phyloP scores from a whole-genome alignment of 306 rosid genomes.

The Purshia tridentata region DNA sequence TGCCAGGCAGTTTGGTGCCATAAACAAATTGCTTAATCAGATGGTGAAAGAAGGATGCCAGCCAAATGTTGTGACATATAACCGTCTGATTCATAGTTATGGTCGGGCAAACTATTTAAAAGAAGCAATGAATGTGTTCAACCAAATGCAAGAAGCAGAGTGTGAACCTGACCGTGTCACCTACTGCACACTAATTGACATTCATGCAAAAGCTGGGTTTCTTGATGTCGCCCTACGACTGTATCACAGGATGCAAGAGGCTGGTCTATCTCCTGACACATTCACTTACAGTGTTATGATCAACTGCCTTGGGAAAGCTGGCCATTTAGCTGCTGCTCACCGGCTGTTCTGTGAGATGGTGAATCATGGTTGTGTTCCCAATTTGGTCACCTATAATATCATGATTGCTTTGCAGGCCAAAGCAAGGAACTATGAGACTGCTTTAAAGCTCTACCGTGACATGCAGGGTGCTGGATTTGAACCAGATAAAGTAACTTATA shows the following conservation, averaged over 20 bases:
- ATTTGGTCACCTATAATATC: conserved; percentile 88
- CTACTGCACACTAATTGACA: conserved; percentile 91
- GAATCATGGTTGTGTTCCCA: conserved; percentile 83
- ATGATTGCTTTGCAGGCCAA: conserved; percentile 96
- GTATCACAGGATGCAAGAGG: conserved; percentile 84
- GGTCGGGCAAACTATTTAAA: conserved; percentile 90
- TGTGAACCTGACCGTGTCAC: conserved; percentile 94
- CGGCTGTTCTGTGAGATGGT: conserved; percentile 82
- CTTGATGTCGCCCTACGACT: conserved; percentile 81
- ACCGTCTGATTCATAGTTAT: conserved; percentile 85
- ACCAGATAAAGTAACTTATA: conserved; percentile 89
- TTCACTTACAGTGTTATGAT: conserved; percentile 96
- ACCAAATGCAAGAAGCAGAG: conserved; percentile 71
- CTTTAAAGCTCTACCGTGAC: conserved; percentile 71
- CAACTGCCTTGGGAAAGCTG: conserved; percentile 94
- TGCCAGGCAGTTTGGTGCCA: conserved; percentile 75
- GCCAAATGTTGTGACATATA: conserved; percentile 93
- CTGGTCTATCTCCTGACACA: conserved; percentile 89
- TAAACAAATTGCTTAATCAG: conserved; percentile 68
- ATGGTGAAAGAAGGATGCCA: conserved; percentile 83
- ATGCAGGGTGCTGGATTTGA: conserved; percentile 83
- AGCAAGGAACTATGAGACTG: conserved; percentile 80
- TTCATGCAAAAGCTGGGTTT: conserved; percentile 91
- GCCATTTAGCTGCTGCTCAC: conserved; percentile 78
- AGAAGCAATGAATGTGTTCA: conserved; percentile 75